A percentile compares a stretch with the other conserved stretches of the same genome.
Conservation (phyloP, 2,329 filamentous ascomycete genomes). For the Teratosphaeria viscida region DNA sequence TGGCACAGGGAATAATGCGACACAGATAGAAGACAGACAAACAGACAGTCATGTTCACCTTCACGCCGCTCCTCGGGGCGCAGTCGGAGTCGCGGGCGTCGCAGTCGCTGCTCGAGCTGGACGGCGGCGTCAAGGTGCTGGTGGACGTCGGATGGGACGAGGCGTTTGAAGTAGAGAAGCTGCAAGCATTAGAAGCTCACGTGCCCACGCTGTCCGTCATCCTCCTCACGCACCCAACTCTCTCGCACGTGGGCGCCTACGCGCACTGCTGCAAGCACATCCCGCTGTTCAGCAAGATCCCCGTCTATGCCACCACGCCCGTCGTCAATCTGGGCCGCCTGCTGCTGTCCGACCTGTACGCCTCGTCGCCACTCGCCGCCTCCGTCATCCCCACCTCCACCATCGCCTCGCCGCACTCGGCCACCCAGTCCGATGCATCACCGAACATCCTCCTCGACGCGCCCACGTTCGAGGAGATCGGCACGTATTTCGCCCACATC, state of each 20-base stretch:
- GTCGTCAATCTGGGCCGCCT: conserved; percentile 89
- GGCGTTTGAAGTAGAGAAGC: conserved; percentile 64
- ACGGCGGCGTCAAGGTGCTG: conserved; percentile 90
- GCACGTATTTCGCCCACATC: conserved; percentile 80
- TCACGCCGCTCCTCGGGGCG: conserved; percentile 83
- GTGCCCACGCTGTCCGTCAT: conserved; percentile 86
- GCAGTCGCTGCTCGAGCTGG: conserved; percentile 91
- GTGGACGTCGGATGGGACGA: conserved; percentile 96
- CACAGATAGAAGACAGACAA: neutral
- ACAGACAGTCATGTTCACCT: conserved; percentile 74
- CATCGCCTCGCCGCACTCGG: conserved; percentile 31
- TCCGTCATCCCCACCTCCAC: conserved; percentile 67
- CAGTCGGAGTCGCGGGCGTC: conserved; percentile 78
- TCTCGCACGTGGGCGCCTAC: conserved; percentile 83
- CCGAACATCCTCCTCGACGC: conserved; percentile 53
- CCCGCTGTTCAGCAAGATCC: conserved; percentile 81
- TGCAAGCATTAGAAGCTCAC: conserved; percentile 78
- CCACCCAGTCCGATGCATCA: conserved; percentile 44
- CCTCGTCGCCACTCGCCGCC: conserved; percentile 76
- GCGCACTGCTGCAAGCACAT: conserved; percentile 97
- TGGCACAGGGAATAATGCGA: neutral
- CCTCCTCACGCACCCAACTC: conserved; percentile 86
- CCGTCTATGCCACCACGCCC: conserved; percentile 86
- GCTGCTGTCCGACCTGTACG: conserved; percentile 82
- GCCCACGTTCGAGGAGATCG: conserved; percentile 79